Percentiles rank a stretch among this genome's conserved stretches.
Conservation (phyloP, 345 rosid species). For the Populus tremula region DNA sequence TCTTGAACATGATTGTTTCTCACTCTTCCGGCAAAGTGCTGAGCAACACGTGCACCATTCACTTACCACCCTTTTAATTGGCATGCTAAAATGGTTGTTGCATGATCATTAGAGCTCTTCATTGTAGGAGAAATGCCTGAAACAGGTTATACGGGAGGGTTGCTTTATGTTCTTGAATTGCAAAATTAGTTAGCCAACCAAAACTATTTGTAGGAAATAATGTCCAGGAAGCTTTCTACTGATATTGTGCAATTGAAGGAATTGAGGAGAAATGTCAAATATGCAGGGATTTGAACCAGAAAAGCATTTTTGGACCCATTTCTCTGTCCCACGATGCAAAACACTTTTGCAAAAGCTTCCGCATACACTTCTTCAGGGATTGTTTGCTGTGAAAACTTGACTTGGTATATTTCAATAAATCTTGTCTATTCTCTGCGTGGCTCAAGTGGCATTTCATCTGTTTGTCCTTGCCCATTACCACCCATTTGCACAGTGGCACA, state of each 20-base stretch:
- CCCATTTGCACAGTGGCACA: neutral
- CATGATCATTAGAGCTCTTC: neutral
- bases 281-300: neutral
- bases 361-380: neutral
- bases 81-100: neutral
- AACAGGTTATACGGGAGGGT: too few relatives aligned
- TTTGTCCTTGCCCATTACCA: neutral
- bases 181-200: too few relatives aligned
- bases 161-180: too few relatives aligned
- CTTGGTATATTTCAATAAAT: neutral
- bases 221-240: too few relatives aligned
- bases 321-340: too few relatives aligned
- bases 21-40: too few relatives aligned
- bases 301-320: neutral
- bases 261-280: neutral
- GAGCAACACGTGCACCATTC: too few relatives aligned
- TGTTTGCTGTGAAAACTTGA: neutral
- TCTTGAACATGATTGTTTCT: too few relatives aligned
- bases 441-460: too few relatives aligned
- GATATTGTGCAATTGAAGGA: neutral
- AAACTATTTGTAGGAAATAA: too few relatives aligned
- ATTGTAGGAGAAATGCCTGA: neutral
- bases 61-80: neutral
- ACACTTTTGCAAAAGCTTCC: too few relatives aligned
- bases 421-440: neutral